Evolutionary conservation across 1,139 yeast genomes (phyloP), one percentile per base, ranked within the genome.

Genomic region (Nakaseomyces kungkrabaensis): DNA sequence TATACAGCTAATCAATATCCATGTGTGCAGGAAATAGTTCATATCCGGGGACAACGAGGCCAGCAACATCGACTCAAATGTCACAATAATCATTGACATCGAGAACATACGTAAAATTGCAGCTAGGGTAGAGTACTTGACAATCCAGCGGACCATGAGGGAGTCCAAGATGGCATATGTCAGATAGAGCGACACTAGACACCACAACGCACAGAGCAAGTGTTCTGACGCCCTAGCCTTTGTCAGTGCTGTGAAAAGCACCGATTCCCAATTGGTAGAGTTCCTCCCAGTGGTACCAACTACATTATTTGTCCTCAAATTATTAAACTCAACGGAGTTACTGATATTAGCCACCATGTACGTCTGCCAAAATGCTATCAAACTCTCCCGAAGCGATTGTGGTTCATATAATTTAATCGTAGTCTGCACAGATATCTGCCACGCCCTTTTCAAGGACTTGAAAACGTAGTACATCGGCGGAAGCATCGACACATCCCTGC

Each of bases 61-160:
- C 34, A 84, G 74, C 48, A 87, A 68, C 50, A 85, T 76, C 59
- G 84, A 83, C 59, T 87, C 89, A 45, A 81, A 72, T 6, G 89
- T 77, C 11, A 85, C 76, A 49, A 88, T 74, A 10, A 89, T 74
- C 43, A 89, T 72, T 4, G 92, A 83, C 80, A 88, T 81, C 7
- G 95, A 82, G 47, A 89, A 71, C 73, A 89, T 87, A 48, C 97
- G 73, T 25, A 90, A 77, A 37, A 89, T 85, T 0, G 96, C 95
- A 0, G 96, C 97, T 2, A 85, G 75, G 0, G 90, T 82, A 55
- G 88, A 85, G 65, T 90, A 90, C 22, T 86, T 87, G 40, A 90
- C 94, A 38, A 90, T 86, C 95, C 97, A 92, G 45, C 98, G 73
- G 25, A 88, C 85, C 83, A 90, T 87, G 38, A 92, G 72, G 0